Base-by-base conservation (phyloP, 1,284 basidiomycete species). In the Leccinum subrobustum region DNA sequence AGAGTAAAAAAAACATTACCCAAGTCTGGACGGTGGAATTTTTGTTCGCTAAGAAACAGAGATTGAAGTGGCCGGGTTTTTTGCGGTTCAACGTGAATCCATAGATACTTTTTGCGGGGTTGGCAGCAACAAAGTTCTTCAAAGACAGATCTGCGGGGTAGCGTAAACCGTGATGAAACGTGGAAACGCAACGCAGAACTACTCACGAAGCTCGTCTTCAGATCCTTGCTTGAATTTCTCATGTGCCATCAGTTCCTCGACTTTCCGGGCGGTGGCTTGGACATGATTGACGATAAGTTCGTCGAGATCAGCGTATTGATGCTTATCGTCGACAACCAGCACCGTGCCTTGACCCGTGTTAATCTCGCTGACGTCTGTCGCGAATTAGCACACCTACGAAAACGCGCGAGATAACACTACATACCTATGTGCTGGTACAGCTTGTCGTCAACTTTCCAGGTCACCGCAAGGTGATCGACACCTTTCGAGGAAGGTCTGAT, bases 251-350 rank as follows among this genome's bases (percentile, higher is more conserved):
- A 99, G 80, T 74, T 98, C 95, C 73, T 98, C 96, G 4, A 98
- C 92, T 71, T 94, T 92, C 60, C 93, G 87, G 53, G 92, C 90
- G 82, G 96, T 97, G 8, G 96, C 92, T 79, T 95, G 92, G 58
- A 99, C 89, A 74, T 99, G 96, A 71, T 95, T 96, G 75, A 98
- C 95, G 69, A 99, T 95, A 67, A 99, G 77, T 73, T 99, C 97
- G 76, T 99, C 97, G 56, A 99, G 80, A 81, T 99, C 98, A 51
- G 92, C 88, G 76, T 97, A 99, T 48, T 83, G 86, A 72, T 95
- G 93, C 66, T 86, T 87, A 56, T 81, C 81, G 63, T 93, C 93
- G 37, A 98, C 88, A 63, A 95, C 82, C 57, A 96, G 86, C 60
- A 89, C 84, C 9, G 87, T 86, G 29, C 79, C 84, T 68, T 91